Percentiles rank a stretch among this genome's conserved stretches.
Conservation (phyloP, 2,329 filamentous ascomycete species). For the Sphaerostilbella broomeana region DNA sequence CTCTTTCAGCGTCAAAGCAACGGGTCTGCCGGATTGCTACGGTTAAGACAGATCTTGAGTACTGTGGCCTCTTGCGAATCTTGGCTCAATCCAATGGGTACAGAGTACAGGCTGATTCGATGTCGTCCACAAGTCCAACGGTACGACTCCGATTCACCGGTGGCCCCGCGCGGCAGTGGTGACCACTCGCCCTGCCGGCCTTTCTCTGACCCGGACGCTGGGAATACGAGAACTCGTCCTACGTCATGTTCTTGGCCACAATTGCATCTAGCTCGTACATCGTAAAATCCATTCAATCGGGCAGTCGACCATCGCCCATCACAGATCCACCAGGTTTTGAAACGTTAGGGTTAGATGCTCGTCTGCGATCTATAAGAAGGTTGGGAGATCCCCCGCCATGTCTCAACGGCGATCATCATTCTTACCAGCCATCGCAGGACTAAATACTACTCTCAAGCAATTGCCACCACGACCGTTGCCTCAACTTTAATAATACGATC, state of each 20-base stretch:
- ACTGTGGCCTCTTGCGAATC: too few relatives aligned
- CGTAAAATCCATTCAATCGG: neutral
- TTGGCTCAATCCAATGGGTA: too few relatives aligned
- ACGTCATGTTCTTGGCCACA: conserved; percentile 16
- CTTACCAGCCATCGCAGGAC: neutral
- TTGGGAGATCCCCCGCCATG: conserved; percentile 1
- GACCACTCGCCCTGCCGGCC: conserved; percentile 3
- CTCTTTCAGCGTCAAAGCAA: too few relatives aligned
- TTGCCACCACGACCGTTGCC: too few relatives aligned
- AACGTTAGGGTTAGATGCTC: neutral
- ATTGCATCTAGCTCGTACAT: conserved; percentile 7
- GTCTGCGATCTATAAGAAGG: conserved; percentile 3
- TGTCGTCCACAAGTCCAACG: neutral
- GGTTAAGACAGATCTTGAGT: too few relatives aligned
- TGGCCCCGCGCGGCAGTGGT: neutral
- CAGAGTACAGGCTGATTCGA: neutral
- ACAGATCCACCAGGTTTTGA: neutral
- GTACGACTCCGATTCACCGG: conserved; percentile 7
- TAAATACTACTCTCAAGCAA: conserved; percentile 1
- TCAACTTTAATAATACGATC: too few relatives aligned
- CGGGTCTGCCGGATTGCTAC: too few relatives aligned
- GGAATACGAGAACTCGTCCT: conserved; percentile 20
- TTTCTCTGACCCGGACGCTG: conserved; percentile 1
- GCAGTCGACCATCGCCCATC: neutral
- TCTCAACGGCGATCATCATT: neutral